Conservation (phyloP, 805 yeast species). For the Groenewaldozyma tartarivorans region DNA sequence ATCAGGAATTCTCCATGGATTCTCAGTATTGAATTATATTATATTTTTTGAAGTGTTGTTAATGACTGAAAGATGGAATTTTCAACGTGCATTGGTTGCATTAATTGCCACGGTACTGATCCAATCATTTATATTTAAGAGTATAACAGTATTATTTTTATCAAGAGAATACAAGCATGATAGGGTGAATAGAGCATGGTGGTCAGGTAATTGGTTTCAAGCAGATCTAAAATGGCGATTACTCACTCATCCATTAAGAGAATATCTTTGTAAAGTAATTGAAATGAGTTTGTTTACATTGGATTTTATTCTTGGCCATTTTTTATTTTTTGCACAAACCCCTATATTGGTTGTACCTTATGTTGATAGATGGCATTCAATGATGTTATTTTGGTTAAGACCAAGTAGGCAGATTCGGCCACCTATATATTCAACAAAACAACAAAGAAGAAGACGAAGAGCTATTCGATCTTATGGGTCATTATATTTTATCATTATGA, state of each 20-base stretch:
- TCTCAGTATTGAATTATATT: constrained; percentile 45
- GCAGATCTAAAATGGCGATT: constrained; percentile 76
- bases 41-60: constrained; percentile 54
- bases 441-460: constrained; percentile 56
- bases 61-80: constrained; percentile 58
- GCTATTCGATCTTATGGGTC: constrained; percentile 76
- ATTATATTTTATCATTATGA: constrained; percentile 51
- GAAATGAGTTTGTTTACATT: constrained; percentile 87
- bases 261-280: constrained; percentile 71
- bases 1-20: constrained; percentile 47
- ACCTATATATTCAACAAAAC: constrained; percentile 76
- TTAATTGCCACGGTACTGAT: constrained; percentile 44
- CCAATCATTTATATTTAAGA: constrained; percentile 49
- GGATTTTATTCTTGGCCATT: constrained; percentile 81
- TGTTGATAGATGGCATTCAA: constrained; percentile 84
- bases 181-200: constrained; percentile 55
- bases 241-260: constrained; percentile 77
- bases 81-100: constrained; percentile 52
- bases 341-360: constrained; percentile 74
- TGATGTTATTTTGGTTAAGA: constrained; percentile 91
- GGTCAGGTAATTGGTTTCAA: constrained; percentile 39
- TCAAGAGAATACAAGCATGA: constrained; percentile 55
- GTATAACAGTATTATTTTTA: constrained; percentile 40
- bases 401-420: constrained; percentile 82
- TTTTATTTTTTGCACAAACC: constrained; percentile 67